Evolutionary conservation across 495 filamentous ascomycete genomes (phyloP).

Genomic region (Amphirosellinia nigrospora): DNA sequence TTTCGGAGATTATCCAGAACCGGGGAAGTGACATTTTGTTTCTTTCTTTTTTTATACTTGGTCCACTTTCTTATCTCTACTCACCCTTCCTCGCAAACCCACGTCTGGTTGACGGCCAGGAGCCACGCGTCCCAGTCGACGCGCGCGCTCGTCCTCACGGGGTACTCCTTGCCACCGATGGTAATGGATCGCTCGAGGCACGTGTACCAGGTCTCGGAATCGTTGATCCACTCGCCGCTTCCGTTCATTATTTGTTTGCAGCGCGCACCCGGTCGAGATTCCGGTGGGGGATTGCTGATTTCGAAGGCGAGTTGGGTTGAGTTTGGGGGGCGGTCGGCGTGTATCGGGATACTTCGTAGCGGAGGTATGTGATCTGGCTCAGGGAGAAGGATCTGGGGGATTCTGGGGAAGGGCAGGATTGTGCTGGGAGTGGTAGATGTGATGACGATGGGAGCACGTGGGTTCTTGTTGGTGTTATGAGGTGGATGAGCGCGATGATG

Average conservation of each 20-base stretch:
- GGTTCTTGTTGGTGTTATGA: neutral
- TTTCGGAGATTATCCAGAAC: neutral
- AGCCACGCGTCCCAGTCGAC: slow-evolving; percentile 32
- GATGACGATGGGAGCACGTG: neutral
- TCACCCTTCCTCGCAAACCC: slow-evolving; percentile 30
- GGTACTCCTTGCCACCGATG: slow-evolving; percentile 16
- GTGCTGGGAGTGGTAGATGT: neutral
- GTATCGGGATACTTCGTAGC: slow-evolving; percentile 13
- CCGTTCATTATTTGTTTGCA: slow-evolving; percentile 17
- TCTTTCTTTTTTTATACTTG: neutral
- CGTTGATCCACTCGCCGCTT: slow-evolving; percentile 16
- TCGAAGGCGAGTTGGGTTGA: slow-evolving; percentile 34
- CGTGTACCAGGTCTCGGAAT: slow-evolving; percentile 26
- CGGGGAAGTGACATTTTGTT: neutral
- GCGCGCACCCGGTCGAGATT: slow-evolving; percentile 27
- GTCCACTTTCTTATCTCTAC: neutral
- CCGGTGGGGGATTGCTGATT: slow-evolving; percentile 29
- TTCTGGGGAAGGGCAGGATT: neutral
- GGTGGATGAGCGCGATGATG: neutral
- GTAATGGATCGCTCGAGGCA: slow-evolving; percentile 28
- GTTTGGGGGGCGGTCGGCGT: slow-evolving; percentile 17
- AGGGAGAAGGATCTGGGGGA: slow-evolving; percentile 30
- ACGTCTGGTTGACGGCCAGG: slow-evolving; percentile 37
- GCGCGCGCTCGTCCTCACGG: slow-evolving; percentile 29
- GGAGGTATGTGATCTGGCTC: slow-evolving; percentile 22